A percentile compares a stretch with the other conserved stretches of the same genome.
phyloP scores from a whole-genome alignment of 106 monocot genomes.

The Dactylorhiza incarnata region DNA sequence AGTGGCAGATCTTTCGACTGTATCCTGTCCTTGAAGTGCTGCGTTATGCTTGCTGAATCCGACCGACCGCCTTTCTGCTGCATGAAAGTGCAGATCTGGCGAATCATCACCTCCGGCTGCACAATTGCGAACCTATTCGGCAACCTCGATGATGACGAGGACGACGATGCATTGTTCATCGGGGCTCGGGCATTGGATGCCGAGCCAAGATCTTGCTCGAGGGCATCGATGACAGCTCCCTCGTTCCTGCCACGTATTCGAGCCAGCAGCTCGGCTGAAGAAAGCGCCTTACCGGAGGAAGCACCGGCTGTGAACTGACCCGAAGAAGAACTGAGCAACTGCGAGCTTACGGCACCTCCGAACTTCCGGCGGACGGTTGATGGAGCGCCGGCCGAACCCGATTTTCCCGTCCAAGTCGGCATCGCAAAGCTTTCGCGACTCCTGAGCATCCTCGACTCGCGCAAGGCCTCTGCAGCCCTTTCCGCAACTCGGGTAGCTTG shows the following conservation, averaged over 20 bases:
- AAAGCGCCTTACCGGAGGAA: constrained; percentile 49
- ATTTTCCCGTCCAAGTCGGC: constrained; percentile 91
- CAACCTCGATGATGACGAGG: constrained; percentile 11
- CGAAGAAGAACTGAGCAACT: constrained; percentile 24
- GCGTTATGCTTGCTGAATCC: constrained; percentile 55
- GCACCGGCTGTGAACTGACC: constrained; percentile 37
- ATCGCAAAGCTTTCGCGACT: constrained; percentile 68
- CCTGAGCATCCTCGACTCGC: constrained; percentile 63
- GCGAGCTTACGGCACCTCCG: constrained; percentile 48
- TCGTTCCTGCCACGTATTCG: constrained; percentile 54
- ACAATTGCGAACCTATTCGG: constrained; percentile 16
- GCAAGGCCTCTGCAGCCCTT: constrained; percentile 83
- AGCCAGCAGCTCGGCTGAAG: constrained; percentile 69
- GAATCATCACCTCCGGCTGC: constrained; percentile 83
- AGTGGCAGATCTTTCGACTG: constrained; percentile 51
- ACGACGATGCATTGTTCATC: background rate
- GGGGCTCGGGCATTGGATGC: constrained; percentile 18
- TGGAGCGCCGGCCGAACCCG: constrained; percentile 87
- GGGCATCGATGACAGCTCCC: constrained; percentile 47
- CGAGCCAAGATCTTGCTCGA: constrained; percentile 38
- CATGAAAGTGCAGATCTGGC: constrained; percentile 78
- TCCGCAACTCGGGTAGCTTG: constrained; percentile 81
- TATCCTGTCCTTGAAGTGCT: constrained; percentile 66
- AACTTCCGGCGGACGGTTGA: constrained; percentile 49
- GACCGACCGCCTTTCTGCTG: constrained; percentile 61